phyloP scores from a whole-genome alignment of 192 early-diverging fungal species.

The Podila horticola region DNA sequence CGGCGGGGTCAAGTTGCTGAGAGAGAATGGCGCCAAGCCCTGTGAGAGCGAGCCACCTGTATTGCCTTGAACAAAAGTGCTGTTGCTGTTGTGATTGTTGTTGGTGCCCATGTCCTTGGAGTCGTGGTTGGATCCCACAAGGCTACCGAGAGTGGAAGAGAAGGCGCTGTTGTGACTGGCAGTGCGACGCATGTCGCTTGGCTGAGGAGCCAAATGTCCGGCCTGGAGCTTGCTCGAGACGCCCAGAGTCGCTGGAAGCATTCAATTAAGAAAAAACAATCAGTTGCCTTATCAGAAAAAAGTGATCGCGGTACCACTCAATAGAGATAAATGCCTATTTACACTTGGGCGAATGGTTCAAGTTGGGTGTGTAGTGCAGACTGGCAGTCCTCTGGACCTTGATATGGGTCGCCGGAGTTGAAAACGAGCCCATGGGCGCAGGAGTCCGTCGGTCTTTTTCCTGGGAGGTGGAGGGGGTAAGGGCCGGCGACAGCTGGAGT shows the following conservation, averaged over 20 bases:
- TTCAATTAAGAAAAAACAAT: no score
- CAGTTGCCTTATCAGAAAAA: no score
- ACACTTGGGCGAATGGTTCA: conserved; percentile 19
- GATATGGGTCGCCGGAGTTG: conserved; percentile 19
- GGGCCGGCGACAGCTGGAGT: conserved; percentile 34
- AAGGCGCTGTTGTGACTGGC: conserved; percentile 52
- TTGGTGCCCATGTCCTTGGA: neutral
- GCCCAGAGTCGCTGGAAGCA: conserved; percentile 1
- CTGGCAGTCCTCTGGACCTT: conserved; percentile 50
- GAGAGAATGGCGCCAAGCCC: conserved; percentile 31
- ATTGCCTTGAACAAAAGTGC: neutral
- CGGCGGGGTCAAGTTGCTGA: conserved; percentile 28
- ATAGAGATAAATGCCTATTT: neutral
- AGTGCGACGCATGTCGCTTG: conserved; percentile 39
- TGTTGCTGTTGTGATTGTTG: conserved; percentile 1
- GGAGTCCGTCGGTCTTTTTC: conserved; percentile 36
- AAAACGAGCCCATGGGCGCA: conserved; percentile 30
- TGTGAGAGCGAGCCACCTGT: conserved; percentile 1
- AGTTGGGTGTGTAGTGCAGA: conserved; percentile 20
- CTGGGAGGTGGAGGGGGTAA: conserved; percentile 7
- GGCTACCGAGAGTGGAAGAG: neutral
- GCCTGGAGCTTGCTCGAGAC: conserved; percentile 20
- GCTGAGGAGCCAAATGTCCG: conserved; percentile 24
- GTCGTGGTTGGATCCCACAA: neutral
- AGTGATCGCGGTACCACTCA: no score